These are phyloP conservation scores for Fusarium secorum DNA, from an alignment of 2,329 filamentous ascomycete species.

Conservation along the genomic window DNA sequence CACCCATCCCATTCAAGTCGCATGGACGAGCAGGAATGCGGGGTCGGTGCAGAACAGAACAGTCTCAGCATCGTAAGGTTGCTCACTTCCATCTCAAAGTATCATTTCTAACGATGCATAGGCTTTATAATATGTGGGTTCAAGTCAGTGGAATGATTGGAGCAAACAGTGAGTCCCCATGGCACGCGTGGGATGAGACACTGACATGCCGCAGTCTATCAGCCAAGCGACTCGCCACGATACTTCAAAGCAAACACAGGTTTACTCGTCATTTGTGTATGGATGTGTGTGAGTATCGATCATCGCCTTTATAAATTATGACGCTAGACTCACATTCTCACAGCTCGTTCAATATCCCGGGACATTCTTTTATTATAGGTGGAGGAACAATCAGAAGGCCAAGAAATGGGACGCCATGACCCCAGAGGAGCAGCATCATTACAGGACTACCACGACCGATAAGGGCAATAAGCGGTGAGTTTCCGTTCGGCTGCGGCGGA, in stretches of 20 bases:
- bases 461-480: slow-evolving; percentile 18
- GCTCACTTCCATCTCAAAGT: background rate
- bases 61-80: slow-evolving; percentile 50
- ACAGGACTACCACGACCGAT: slow-evolving; percentile 54
- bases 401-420: slow-evolving; percentile 51
- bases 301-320: rapidly evolving
- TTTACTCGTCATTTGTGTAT: background rate
- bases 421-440: slow-evolving; percentile 51
- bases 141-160: slow-evolving; percentile 51
- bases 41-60: slow-evolving; percentile 57
- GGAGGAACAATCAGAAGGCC: slow-evolving; percentile 49
- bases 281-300: background rate
- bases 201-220: slow-evolving; percentile 40
- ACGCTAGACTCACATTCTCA: background rate
- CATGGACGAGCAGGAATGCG: background rate
- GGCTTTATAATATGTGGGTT: slow-evolving; percentile 60
- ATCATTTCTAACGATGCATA: background rate
- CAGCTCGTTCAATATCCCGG: slow-evolving; percentile 49
- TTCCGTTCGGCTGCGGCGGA: rapidly evolving
- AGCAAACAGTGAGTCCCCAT: slow-evolving; percentile 39
- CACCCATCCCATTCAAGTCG: background rate
- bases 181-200: rapidly evolving
- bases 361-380: slow-evolving; percentile 50
- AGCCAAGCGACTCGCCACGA: slow-evolving; percentile 46
- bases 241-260: slow-evolving; percentile 49